Evolutionary conservation across 208 protist genomes (phyloP).

Genomic region (Endotrypanum monterogeii): DNA sequence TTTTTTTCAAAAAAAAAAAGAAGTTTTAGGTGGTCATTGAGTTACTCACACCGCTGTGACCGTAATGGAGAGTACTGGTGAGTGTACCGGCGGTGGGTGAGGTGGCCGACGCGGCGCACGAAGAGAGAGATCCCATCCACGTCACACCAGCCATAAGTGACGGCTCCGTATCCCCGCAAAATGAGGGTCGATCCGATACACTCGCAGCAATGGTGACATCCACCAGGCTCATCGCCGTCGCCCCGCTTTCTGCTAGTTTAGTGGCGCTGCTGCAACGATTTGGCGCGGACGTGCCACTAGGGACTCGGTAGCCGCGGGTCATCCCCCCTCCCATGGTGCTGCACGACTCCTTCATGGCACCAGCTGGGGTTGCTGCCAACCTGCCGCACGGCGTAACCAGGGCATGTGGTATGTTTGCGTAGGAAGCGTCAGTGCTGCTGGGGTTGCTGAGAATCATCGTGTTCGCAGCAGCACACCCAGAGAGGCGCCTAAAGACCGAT

Average conservation of each 20-base stretch:
- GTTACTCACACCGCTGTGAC: conserved; percentile 13
- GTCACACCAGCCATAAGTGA: conserved; percentile 25
- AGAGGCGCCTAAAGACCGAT: not conserved
- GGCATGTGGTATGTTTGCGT: not conserved
- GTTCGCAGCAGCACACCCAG: not conserved
- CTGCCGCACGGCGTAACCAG: not conserved
- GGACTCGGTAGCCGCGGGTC: not conserved
- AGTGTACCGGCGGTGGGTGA: conserved; percentile 8
- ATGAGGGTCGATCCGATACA: conserved; percentile 6
- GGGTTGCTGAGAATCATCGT: not conserved
- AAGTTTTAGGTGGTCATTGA: conserved; percentile 5
- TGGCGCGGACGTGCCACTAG: not conserved
- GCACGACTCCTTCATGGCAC: not conserved
- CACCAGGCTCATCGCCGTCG: not conserved
- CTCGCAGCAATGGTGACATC: conserved; percentile 10
- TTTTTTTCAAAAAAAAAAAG: too few species aligned
- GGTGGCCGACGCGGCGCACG: conserved; percentile 12
- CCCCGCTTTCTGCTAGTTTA: not conserved
- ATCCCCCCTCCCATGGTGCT: not conserved
- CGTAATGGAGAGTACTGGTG: conserved; percentile 12
- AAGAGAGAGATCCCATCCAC: conserved; percentile 19
- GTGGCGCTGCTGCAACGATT: conserved; percentile 1
- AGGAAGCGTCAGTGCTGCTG: conserved; percentile 1
- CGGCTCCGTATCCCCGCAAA: conserved; percentile 15
- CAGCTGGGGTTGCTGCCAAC: not conserved